These are phyloP conservation scores for Pseudogymnoascus sp. DNA, from an alignment of 2,329 filamentous ascomycete genomes.

Conservation along the genomic window DNA sequence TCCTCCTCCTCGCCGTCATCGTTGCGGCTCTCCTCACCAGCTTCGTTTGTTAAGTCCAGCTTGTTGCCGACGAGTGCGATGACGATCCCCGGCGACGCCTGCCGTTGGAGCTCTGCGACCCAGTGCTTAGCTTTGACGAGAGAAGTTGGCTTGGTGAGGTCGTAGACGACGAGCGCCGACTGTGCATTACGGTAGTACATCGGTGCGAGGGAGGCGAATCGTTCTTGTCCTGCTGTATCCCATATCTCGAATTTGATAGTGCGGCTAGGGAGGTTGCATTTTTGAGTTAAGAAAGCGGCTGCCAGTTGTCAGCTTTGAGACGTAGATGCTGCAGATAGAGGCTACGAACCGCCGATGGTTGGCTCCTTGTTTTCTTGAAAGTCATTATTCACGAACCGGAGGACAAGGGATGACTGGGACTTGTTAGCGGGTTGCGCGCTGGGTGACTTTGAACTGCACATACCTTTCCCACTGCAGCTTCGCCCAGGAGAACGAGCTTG, in stretches of 20 bases:
- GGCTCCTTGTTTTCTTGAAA: slow-evolving; percentile 99
- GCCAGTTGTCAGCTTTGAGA: slow-evolving; percentile 12
- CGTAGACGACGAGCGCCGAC: slow-evolving; percentile 95
- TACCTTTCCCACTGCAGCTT: slow-evolving; percentile 98
- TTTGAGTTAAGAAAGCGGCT: slow-evolving; percentile 98
- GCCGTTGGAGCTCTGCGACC: slow-evolving; percentile 94
- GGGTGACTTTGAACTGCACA: background rate
- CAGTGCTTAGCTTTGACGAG: slow-evolving; percentile 97
- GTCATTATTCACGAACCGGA: slow-evolving; percentile 98
- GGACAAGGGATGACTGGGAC: slow-evolving; percentile 82
- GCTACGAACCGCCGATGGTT: slow-evolving; percentile 78
- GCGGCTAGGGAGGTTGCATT: slow-evolving; percentile 88
- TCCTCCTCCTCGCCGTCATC: slow-evolving; percentile 41
- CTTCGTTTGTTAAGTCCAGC: slow-evolving; percentile 71
- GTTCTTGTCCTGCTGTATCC: slow-evolving; percentile 97
- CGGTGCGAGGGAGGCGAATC: slow-evolving; percentile 89
- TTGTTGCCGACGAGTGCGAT: slow-evolving; percentile 97
- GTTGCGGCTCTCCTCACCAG: slow-evolving; percentile 37
- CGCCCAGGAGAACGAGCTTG: slow-evolving; percentile 94
- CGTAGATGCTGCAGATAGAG: background rate
- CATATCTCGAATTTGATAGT: slow-evolving; percentile 95
- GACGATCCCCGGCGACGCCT: slow-evolving; percentile 91
- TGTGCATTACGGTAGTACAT: slow-evolving; percentile 99
- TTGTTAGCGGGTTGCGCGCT: background rate
- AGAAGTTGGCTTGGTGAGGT: slow-evolving; percentile 92